These are phyloP conservation scores for Jamesozyma hellenica DNA, from an alignment of 805 yeast genomes.

Conservation along the genomic window DNA sequence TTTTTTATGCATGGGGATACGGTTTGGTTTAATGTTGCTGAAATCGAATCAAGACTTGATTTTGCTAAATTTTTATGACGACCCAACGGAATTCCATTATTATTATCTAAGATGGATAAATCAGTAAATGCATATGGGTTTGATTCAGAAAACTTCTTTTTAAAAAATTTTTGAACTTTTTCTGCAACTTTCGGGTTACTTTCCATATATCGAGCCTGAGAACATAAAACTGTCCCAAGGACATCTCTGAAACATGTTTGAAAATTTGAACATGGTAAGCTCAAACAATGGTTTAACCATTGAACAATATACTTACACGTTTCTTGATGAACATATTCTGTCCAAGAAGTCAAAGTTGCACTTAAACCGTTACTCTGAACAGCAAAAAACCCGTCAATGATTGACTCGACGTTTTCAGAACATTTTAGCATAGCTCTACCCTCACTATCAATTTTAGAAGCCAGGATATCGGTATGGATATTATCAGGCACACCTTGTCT, in stretches of 20 bases:
- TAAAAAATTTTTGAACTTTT: slow-evolving; percentile 17
- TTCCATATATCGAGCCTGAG: slow-evolving; percentile 11
- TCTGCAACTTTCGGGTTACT: slow-evolving; percentile 19
- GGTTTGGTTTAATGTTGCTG: slow-evolving; percentile 17
- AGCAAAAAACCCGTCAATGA: slow-evolving; percentile 29
- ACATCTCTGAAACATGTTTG: slow-evolving; percentile 33
- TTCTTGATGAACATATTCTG: slow-evolving; percentile 43
- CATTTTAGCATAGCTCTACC: slow-evolving; percentile 43
- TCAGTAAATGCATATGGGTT: slow-evolving; percentile 20
- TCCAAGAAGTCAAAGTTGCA: slow-evolving; percentile 42
- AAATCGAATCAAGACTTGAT: slow-evolving; percentile 21
- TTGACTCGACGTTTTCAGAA: slow-evolving; percentile 20
- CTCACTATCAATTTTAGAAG: slow-evolving; percentile 37
- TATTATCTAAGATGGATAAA: slow-evolving; percentile 28
- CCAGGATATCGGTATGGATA: slow-evolving; percentile 25
- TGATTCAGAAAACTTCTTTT: slow-evolving; percentile 9
- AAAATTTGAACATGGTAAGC: slow-evolving; percentile 31
- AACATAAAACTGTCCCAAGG: slow-evolving; percentile 37
- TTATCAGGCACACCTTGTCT: slow-evolving; percentile 31
- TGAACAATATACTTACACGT: slow-evolving; percentile 36
- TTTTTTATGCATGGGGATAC: slow-evolving; percentile 8
- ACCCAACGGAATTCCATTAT: slow-evolving; percentile 28
- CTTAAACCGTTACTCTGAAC: slow-evolving; percentile 43
- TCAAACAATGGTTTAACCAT: slow-evolving; percentile 41
- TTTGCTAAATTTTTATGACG: slow-evolving; percentile 22